These are phyloP conservation scores for Lentinula edodes DNA, from an alignment of 768 basidiomycete species.

Conservation along the genomic window DNA sequence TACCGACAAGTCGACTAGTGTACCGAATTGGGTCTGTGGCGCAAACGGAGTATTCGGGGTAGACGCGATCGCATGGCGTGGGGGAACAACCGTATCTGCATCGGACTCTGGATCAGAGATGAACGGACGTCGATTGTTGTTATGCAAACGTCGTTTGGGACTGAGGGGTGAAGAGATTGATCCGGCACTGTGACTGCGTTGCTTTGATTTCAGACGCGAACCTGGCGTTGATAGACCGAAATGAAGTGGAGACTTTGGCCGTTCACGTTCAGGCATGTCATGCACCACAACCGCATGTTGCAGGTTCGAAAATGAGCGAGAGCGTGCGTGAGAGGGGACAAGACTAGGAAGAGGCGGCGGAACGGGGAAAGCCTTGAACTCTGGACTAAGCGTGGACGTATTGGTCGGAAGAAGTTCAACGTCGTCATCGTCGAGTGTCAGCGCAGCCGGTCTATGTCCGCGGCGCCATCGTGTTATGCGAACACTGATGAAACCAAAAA, in stretches of 20 bases:
- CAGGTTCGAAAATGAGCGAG: not conserved
- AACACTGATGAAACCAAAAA: conserved; percentile 6
- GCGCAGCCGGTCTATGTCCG: not conserved
- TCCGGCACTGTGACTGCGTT: conserved; percentile 2
- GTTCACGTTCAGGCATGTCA: not conserved
- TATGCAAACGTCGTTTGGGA: not conserved
- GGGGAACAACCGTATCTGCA: not conserved
- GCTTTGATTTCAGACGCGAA: conserved; percentile 3
- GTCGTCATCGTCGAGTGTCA: conserved; percentile 2
- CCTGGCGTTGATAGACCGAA: conserved; percentile 2
- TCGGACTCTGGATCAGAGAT: conserved; percentile 1
- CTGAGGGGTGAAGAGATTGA: conserved; percentile 1
- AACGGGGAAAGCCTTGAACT: not conserved
- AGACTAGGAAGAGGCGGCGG: conserved; percentile 1
- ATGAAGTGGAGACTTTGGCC: conserved; percentile 4
- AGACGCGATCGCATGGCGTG: not conserved
- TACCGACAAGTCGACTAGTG: not conserved
- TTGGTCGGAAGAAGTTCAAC: conserved; percentile 3
- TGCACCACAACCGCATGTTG: not conserved
- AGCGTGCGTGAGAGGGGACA: not conserved
- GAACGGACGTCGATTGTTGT: not conserved
- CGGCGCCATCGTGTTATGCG: conserved; percentile 6
- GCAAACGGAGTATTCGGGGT: not conserved
- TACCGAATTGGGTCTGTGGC: not conserved
- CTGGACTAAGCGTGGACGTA: not conserved